Base-by-base conservation (phyloP, 2,329 filamentous ascomycete genomes). In the Didymella exigua region DNA sequence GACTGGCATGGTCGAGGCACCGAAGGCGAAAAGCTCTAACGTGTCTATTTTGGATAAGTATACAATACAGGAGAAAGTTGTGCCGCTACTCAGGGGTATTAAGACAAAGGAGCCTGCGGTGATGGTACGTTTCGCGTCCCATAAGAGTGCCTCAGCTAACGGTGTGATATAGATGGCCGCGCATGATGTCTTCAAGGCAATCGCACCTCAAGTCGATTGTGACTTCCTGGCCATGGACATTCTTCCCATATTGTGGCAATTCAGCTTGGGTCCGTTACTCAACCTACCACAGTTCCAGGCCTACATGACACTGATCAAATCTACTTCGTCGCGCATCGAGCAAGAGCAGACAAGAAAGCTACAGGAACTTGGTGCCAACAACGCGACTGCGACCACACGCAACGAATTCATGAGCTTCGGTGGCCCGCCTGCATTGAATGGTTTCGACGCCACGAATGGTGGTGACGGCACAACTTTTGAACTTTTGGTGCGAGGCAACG, bases 81-180 rank as follows among this genome's bases (percentile, higher is more conserved):
- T 98, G 0, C 95, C 95, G 0, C 78, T 98, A 4, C 82, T 99
- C 57, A 92, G 90, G 69, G 92, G 83, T 2, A 98, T 99, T 78
- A 98, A 96, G 76, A 99, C 95, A 0, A 98, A 96, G 72, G 95
- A 99, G 73, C 95, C 95, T 0, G 93, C 92, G 7, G 95, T 99
- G 9, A 98, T 98, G 90, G 78, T 79, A 73, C 60, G 75, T 59
- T 8, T 14, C 4, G 4, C 9, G 31, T 4, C n/a, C 14, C 34
- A 13, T 7, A 5, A 10, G 10, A 13, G n/a, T 0, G 3, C 10
- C 1, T 3, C 23, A 33, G 21, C 44, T 59, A 37, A 63, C 45
- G 11, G 24, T 29, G 3, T 30, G 14, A 21, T 16, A n/a, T 24
- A 78, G 76, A 89, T 98, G 81, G 93, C 93, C 5, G 89, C 92